These are phyloP conservation scores for Pulicaria dysenterica DNA, from an alignment of 129 eudicot genomes.

Conservation along the genomic window DNA sequence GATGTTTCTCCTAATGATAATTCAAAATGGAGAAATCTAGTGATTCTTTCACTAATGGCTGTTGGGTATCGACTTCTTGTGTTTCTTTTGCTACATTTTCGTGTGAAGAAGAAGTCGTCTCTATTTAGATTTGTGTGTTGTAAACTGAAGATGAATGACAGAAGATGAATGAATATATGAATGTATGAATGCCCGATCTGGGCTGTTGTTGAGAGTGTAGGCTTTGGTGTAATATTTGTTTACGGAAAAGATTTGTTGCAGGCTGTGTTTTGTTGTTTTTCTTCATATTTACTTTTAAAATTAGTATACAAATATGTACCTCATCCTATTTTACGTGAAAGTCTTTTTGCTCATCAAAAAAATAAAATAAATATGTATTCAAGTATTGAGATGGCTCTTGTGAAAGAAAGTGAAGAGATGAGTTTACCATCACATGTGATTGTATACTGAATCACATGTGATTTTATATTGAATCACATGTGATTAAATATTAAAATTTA, in stretches of 20 bases:
- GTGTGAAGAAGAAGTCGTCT: conserved; percentile 41
- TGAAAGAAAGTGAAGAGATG: too few species aligned
- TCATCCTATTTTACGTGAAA: too few species aligned
- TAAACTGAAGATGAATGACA: conserved; percentile 47
- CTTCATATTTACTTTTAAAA: too few species aligned
- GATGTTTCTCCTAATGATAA: conserved; percentile 52
- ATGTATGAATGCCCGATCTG: neutral
- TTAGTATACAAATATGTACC: too few species aligned
- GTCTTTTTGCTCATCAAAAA: too few species aligned
- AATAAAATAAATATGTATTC: too few species aligned
- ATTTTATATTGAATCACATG: too few species aligned
- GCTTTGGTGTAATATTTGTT: conserved; percentile 20
- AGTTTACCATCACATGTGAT: too few species aligned
- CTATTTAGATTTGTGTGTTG: conserved; percentile 41
- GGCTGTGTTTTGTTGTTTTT: neutral
- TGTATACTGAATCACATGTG: too few species aligned
- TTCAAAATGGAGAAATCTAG: conserved; percentile 73
- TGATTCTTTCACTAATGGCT: conserved; percentile 71
- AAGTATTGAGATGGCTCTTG: too few species aligned
- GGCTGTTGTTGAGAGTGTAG: conserved; percentile 21
- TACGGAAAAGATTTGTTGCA: neutral
- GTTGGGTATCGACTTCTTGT: conserved; percentile 69
- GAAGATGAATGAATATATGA: conserved; percentile 42
- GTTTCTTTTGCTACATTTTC: conserved; percentile 58
- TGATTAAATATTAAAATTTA: too few species aligned